Base-by-base conservation (phyloP, 306 rosid genomes). In the Dalbergia cochinchinensis region DNA sequence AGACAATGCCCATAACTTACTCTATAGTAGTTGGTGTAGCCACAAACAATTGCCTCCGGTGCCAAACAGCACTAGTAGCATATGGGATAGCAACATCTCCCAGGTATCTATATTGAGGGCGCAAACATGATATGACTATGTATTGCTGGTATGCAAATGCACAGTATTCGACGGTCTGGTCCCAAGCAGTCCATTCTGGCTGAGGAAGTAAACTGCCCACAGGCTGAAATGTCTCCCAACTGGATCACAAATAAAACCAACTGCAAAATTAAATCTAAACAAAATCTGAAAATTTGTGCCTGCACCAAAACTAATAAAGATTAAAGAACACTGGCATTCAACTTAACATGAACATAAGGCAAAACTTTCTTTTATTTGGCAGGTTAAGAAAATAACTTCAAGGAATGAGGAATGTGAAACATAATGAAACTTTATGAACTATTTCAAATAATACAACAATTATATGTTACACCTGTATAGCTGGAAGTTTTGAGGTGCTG, bases 171-270 rank as follows among this genome's bases (percentile, higher is more conserved):
- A 96, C 96, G 19, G 96, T 90, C 85, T 96, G 97, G 86, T 93
- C 99, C 99, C 99, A 96, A 26, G 97, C 93, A 76, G 97, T 90
- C 99, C 99, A 96, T 83, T 93, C 99, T 79, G 99, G 99, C 86
- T 93, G 99, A 69, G 98, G 99, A 86, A 96, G 97, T 83, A 96
- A 90, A 73, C 88, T 92, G 18, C 99, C 99, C 69, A 96, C 92
- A 10, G 99, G 98, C 85, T 93, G 97, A 79, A 94, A 96, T 76
- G 98, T 91, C 91, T 96, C 99, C 99, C 99, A 93, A 78, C 99
- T 96, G 88, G 86, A 73, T 65, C 78, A 78, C 74, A 65, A 75
- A 71, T 51, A 72, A 55, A 74, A 81, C 59, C 44, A 59, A 76
- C 47, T 15, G 73, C 65, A 73, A 73, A 20, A 80, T 72, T 65